These are phyloP conservation scores for Penicillium frequentans DNA, from an alignment of 2,329 filamentous ascomycete genomes.

Conservation along the genomic window DNA sequence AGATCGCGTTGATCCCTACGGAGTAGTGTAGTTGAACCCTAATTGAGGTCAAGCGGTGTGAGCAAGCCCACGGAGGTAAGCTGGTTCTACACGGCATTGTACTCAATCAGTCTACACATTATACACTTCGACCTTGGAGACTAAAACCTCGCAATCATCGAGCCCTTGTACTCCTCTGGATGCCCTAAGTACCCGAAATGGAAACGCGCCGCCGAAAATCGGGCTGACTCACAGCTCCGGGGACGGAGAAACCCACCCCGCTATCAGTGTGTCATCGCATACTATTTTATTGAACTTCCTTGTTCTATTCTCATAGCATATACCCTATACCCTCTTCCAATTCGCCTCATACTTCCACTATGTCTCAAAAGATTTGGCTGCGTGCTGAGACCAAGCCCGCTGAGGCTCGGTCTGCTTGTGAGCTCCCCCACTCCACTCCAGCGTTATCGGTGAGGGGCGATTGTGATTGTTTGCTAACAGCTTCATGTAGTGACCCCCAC, in stretches of 20 bases:
- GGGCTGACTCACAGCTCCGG: constrained; percentile 26
- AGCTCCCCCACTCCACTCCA: constrained; percentile 15
- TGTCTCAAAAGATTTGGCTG: constrained; percentile 49
- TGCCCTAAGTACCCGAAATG: constrained; percentile 3
- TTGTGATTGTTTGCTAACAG: constrained; percentile 10
- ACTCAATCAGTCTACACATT: not conserved
- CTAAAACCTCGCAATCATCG: not conserved
- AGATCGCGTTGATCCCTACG: not conserved
- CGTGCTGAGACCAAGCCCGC: constrained; percentile 61
- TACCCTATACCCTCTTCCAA: not conserved
- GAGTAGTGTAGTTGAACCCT: not conserved
- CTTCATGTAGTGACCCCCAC: constrained; percentile 45
- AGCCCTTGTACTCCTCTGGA: not conserved
- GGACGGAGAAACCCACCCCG: constrained; percentile 35
- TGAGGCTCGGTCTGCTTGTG: constrained; percentile 55
- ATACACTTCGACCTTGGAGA: not conserved
- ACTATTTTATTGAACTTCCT: constrained; percentile 8
- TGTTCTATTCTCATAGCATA: constrained; percentile 10
- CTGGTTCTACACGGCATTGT: not conserved
- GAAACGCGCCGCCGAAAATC: not conserved
- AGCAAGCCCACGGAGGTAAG: not conserved
- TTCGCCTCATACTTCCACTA: constrained; percentile 12
- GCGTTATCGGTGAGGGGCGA: constrained; percentile 1
- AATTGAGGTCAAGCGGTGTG: not conserved
- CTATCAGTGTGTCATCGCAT: constrained; percentile 32